Conservation (phyloP, 495 filamentous ascomycete species). For the Chaetomidium leptoderma region DNA sequence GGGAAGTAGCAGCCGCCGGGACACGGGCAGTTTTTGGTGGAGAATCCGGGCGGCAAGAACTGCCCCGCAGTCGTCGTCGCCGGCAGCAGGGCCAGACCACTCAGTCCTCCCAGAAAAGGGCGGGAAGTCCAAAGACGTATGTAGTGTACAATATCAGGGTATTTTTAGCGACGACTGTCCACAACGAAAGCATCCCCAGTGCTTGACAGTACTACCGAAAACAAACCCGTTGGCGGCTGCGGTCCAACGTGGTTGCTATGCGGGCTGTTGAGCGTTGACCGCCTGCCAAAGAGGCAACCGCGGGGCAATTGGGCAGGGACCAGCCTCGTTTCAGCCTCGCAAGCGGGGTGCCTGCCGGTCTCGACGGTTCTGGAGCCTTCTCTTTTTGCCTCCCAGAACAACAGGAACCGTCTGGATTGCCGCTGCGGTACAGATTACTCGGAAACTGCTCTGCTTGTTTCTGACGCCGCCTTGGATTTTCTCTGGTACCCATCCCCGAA, state of each 20-base stretch:
- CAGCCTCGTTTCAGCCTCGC: conserved; percentile 35
- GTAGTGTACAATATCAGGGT: neutral
- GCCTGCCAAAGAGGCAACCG: conserved; percentile 1
- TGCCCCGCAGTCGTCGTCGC: neutral
- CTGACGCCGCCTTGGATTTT: no score
- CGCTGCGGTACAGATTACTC: neutral
- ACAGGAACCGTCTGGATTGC: neutral
- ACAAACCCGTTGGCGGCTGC: neutral
- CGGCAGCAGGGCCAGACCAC: neutral
- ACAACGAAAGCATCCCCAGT: neutral
- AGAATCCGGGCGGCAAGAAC: no score
- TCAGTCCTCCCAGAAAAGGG: no score
- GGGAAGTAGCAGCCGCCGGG: no score
- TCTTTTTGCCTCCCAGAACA: neutral
- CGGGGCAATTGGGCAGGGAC: conserved; percentile 19
- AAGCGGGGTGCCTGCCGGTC: conserved; percentile 12
- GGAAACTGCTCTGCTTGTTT: neutral
- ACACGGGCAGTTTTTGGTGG: no score
- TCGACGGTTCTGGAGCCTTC: conserved; percentile 25
- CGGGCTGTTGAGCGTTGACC: neutral
- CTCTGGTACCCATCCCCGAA: neutral
- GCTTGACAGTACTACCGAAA: neutral
- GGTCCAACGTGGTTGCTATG: neutral
- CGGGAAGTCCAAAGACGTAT: neutral
- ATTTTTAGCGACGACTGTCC: no score